Base-by-base conservation (phyloP, 371 early-diverging fungal genomes). In the Mortierella sp. region DNA sequence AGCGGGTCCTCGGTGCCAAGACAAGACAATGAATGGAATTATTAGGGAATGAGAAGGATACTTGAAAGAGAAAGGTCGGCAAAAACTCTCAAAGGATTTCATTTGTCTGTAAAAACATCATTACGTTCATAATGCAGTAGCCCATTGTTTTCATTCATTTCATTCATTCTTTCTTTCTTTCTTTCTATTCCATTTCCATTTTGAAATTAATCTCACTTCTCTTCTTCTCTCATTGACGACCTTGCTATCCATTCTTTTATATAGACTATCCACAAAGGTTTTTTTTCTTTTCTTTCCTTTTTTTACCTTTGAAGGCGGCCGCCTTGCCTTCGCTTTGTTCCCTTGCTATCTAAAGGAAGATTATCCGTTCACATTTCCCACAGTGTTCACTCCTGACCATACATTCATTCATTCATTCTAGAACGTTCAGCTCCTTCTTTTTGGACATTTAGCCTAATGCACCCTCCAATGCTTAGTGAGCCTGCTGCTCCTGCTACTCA, bases 401-500 rank as follows among this genome's bases (percentile, higher is more conserved):
- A 36, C 36, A 36, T n/a, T 21, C 52, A 55, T 24, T 3, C 22
- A 21, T 55, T 28, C 10, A 32, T 16, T 28, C 32, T 10, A 19
- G 10, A 32, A 22, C 22, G 32, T 55, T 55, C 15, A 52, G 52
- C 43, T 43, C 43, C 10, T 43, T 50, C 5, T n/a, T 50, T 50
- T 50, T 50, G 50, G n/a, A 6, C 50, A n/a, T 50, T 50, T 50
- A 50, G n/a, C 50, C 43, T 43, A 52, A 22, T 52, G 52, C 52
- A 16, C 8, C 52, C 55, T 28, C 55, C 28, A 32, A 55, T 10
- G 10, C 10, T 55, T 22, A 55, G 8, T 55, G 55, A 55, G 13
- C 55, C 55, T 55, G 32, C 40, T 59, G 5, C 40, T 10, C 33
- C 60, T 38, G 36, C 60, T 8, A 11, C 60, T 38, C 60, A 33